Conservation (phyloP, 1,284 basidiomycete genomes). For the Megacollybia platyphylla region DNA sequence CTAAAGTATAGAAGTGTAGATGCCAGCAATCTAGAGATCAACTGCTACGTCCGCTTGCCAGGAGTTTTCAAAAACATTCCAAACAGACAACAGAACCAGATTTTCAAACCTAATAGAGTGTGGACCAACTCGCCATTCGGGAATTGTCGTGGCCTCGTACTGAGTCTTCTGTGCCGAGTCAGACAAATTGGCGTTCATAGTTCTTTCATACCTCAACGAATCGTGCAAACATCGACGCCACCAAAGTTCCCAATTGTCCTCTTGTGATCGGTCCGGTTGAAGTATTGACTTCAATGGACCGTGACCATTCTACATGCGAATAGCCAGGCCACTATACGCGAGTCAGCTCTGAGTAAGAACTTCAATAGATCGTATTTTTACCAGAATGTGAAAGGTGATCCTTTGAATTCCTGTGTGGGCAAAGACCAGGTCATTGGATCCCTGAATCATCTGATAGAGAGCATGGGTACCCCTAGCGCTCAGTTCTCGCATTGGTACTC, state of each 20-base stretch:
- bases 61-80: neutral
- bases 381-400: neutral
- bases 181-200: neutral
- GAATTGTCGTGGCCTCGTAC: neutral
- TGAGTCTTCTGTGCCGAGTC: neutral
- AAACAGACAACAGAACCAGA: neutral
- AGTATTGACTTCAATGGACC: neutral
- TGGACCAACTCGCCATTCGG: neutral
- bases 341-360: neutral
- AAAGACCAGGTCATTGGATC: neutral
- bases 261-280: neutral
- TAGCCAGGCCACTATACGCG: neutral
- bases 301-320: no score
- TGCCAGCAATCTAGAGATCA: neutral
- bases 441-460: neutral
- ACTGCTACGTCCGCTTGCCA: neutral
- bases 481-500: neutral
- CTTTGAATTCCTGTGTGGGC: neutral
- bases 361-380: neutral
- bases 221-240: neutral
- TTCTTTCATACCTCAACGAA: neutral
- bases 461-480: neutral
- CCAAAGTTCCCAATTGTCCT: neutral
- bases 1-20: no score
- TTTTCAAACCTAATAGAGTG: neutral